Evolutionary conservation across 345 rosid species (phyloP), one percentile per base, ranked within the genome.

Genomic region (Trapa incisa): DNA sequence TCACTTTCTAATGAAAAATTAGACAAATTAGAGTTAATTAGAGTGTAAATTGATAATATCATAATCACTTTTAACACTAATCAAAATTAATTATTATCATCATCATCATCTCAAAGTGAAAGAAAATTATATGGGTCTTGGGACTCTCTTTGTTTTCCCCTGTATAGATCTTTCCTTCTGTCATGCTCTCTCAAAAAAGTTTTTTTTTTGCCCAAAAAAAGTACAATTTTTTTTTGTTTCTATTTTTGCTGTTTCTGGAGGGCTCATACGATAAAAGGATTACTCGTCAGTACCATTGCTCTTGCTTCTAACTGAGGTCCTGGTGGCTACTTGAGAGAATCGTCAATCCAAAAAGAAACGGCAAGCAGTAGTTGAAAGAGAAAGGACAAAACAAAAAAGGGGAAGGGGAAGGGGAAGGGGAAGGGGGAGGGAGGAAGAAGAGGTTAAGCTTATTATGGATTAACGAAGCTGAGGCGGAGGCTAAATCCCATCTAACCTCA

Each of bases 401-500:
- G 48, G 13, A 11, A 0, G 1, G n/a, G 56, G 35, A 35, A 22
- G 32, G 63, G 37, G 29, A 11, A 5, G 48, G 5, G 48, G 13
- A 11, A 0, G 1, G n/a, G 56, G 35, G 60, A 22, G 32, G 63
- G 37, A 22, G 36, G 12, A 15, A 47, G 22, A 17, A 50, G 53
- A 50, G 56, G 22, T 16, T 1, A 16, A 35, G 38, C 32, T 58
- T 11, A 58, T 22, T 22, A 22, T 22, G 29, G 37, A 32, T 58
- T 58, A 58, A 38, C 8, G 48, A 11, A 54, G 35, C 60, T 1
- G 13, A 35, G 15, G 11, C 3, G 3, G 63, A 0, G 14, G 9
- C 38, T 58, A 58, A 58, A 12, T 33, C 56, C 63, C 63, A 58
- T 58, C 37, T 58, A 58, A 35, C 5, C 37, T 58, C 63, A 58